Conservation (phyloP, 352 stramenopile genomes). For the Aphanomyces cochlioides region DNA sequence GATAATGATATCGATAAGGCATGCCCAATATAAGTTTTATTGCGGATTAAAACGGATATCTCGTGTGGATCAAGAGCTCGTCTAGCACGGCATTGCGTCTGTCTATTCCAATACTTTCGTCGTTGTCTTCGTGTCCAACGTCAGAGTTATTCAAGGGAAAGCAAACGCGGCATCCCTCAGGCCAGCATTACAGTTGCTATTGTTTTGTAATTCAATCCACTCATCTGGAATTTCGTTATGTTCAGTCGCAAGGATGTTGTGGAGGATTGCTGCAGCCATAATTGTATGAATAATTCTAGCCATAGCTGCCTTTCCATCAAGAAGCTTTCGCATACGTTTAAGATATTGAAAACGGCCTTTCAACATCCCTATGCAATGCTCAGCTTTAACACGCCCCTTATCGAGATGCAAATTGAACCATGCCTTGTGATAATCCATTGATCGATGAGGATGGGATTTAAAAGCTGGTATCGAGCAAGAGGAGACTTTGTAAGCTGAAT, state of each 20-base stretch:
- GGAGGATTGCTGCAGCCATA: slow-evolving; percentile 30
- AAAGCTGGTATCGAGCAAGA: slow-evolving; percentile 31
- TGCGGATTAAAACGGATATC: not conserved
- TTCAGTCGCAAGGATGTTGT: slow-evolving; percentile 34
- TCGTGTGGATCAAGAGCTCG: not conserved
- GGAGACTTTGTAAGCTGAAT: slow-evolving; percentile 37
- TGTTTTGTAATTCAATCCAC: slow-evolving; percentile 21
- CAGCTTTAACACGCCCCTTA: slow-evolving; percentile 31
- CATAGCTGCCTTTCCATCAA: slow-evolving; percentile 33
- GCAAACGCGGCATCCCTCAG: not conserved
- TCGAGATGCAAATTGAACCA: slow-evolving; percentile 34
- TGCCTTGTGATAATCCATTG: slow-evolving; percentile 23
- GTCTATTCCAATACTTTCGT: not conserved
- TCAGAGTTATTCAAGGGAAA: slow-evolving; percentile 2
- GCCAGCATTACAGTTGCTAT: slow-evolving; percentile 6
- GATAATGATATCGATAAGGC: not conserved
- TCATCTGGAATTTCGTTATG: slow-evolving; percentile 25
- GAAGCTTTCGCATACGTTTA: slow-evolving; percentile 20
- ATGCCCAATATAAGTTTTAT: slow-evolving; percentile 10
- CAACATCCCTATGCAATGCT: slow-evolving; percentile 33
- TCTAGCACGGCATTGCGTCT: not conserved
- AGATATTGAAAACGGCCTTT: slow-evolving; percentile 35
- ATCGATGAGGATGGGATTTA: slow-evolving; percentile 28
- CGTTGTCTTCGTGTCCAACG: not conserved
- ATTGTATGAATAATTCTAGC: slow-evolving; percentile 28